Evolutionary conservation across 2,329 filamentous ascomycete genomes (phyloP), one percentile per base, ranked within the genome.

Genomic region (Thielaviopsis punctulata): DNA sequence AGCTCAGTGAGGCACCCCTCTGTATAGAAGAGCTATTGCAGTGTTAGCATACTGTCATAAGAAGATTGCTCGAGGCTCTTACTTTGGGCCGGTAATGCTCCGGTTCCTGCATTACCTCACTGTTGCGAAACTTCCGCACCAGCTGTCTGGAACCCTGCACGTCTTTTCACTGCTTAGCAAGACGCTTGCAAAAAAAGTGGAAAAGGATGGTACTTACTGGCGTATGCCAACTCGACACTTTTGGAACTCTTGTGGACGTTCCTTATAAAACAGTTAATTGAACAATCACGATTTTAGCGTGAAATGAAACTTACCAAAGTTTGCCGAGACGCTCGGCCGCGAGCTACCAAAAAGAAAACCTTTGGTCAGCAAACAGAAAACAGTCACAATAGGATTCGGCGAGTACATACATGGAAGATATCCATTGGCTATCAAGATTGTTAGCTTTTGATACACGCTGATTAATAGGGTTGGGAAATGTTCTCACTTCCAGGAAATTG

Each of bases 51-150:
- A 44, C 24, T 19, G 8, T 22, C 18, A 5, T 13, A 30, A 23
- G 15, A 36, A 2, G 12, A 10, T 22, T 19, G 21, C 12, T 13
- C 10, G 4, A 2, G 19, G 9, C 5, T 55, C 63, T 58, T 64
- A 88, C 84, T 73, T 93, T 93, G 0, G 92, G 92, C 1, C 87
- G 81, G 60, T 87, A 94, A 50, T 83, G 80, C 0, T 79, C 72
- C 10, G 80, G 77, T 66, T 96, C 89, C 1, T 90, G 72, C 87
- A 96, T 95, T 25, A 98, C 88, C 0, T 87, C 90, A 39, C 87
- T 95, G 69, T 98, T 98, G 33, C 92, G 82, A 62, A 98, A 98
- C 63, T 96, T 95, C 64, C 93, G 85, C 6, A 95, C 79, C 0
- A 96, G 73, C 57, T 86, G 90, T 62, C 95, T 88, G 57, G 84